Percentiles rank a stretch among this genome's conserved stretches.
phyloP scores from a whole-genome alignment of 805 yeast genomes.

The Saccharomycopsis fermentans region DNA sequence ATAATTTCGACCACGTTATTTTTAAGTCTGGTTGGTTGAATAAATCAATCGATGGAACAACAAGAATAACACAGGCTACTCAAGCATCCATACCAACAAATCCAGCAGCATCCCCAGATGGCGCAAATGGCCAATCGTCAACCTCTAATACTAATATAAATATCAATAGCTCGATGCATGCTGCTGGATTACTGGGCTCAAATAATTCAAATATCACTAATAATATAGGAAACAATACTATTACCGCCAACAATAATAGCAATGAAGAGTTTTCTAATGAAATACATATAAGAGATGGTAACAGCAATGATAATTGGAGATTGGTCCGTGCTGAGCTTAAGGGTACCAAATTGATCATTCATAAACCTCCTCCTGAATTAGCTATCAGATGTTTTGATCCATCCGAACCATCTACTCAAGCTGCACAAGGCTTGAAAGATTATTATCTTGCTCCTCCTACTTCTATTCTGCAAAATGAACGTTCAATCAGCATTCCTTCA shows the following conservation, averaged over 20 bases:
- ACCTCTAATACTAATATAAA: conserved; percentile 7
- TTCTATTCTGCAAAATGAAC: conserved; percentile 1
- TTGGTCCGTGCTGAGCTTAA: conserved; percentile 56
- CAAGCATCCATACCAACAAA: background rate
- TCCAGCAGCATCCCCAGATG: conserved; percentile 10
- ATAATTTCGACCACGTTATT: conserved; percentile 30
- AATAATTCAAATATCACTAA: background rate
- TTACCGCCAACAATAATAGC: background rate
- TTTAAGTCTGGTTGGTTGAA: conserved; percentile 56
- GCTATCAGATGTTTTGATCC: conserved; percentile 31
- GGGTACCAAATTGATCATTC: conserved; percentile 57
- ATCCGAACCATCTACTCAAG: conserved; percentile 2
- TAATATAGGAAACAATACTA: too few species aligned
- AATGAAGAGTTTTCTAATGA: background rate
- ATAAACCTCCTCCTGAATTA: conserved; percentile 43
- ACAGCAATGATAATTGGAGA: conserved; percentile 24
- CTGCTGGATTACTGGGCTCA: conserved; percentile 18
- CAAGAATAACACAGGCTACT: background rate
- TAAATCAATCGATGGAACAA: conserved; percentile 20
- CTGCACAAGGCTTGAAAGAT: conserved; percentile 5
- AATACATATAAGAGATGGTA: background rate
- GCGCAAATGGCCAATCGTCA: conserved; percentile 24
- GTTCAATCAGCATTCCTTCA: background rate
- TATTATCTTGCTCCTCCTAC: conserved; percentile 1
- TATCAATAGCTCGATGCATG: background rate